Conservation (phyloP, 202 grass and related monocot species). For the Zizania palustris region DNA sequence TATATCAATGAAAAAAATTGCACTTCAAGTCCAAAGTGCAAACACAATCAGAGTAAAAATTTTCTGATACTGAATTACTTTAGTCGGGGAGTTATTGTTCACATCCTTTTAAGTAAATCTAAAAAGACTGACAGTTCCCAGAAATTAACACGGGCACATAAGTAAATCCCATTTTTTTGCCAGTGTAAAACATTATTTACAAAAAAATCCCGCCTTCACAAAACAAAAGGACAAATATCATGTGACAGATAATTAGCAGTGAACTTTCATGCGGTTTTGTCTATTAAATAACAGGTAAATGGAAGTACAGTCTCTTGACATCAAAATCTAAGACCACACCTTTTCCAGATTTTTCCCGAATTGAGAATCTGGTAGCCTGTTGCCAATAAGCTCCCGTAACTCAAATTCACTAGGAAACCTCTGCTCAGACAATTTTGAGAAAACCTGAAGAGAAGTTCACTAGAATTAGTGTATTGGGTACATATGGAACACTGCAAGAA, state of each 20-base stretch:
- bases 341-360: conserved; percentile 58
- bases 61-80: no score
- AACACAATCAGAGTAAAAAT: no score
- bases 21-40: no score
- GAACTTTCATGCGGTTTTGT: background rate
- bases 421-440: conserved; percentile 85
- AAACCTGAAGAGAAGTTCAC: conserved; percentile 63
- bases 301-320: background rate
- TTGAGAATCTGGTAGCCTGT: conserved; percentile 51
- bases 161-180: background rate
- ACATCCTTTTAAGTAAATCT: background rate
- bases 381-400: conserved; percentile 69
- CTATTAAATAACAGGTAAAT: conserved; percentile 29
- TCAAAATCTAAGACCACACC: conserved; percentile 38
- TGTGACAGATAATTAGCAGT: background rate
- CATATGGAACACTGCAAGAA: background rate
- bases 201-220: background rate
- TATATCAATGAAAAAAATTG: no score
- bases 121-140: background rate
- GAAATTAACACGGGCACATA: background rate
- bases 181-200: conserved; percentile 38
- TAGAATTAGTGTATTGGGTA: conserved; percentile 28
- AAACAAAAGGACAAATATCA: background rate
- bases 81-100: background rate
- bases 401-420: conserved; percentile 93